Percentiles rank a stretch among this genome's conserved stretches.
phyloP scores from a whole-genome alignment of 345 rosid genomes.

The Anastatica hierochuntica region DNA sequence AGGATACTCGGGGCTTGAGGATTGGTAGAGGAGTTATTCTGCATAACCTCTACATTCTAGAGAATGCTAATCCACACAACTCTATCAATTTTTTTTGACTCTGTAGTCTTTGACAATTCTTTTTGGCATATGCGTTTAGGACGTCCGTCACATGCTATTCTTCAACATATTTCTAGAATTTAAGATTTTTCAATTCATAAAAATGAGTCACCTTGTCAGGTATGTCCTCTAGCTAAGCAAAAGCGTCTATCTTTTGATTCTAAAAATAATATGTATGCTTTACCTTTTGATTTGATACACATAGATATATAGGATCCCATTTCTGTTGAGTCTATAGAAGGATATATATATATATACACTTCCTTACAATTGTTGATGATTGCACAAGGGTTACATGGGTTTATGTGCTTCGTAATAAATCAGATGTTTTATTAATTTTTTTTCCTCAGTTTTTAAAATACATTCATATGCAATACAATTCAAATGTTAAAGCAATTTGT shows the following conservation, averaged over 20 bases:
- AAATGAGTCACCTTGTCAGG: not conserved
- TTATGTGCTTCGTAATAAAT: not conserved
- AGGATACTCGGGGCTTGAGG: not conserved
- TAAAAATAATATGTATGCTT: not conserved
- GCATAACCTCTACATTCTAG: not conserved
- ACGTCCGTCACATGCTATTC: not conserved
- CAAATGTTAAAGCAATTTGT: not conserved
- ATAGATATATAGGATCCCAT: not conserved
- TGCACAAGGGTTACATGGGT: not conserved
- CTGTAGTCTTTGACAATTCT: not conserved
- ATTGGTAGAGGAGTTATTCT: not conserved
- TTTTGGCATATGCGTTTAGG: not conserved
- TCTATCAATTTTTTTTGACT: not conserved
- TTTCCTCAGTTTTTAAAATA: too few species aligned
- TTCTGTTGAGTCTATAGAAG: not conserved
- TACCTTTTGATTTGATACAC: not conserved
- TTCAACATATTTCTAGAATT: too few species aligned
- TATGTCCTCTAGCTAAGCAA: not conserved
- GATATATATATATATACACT: not conserved
- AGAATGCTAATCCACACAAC: not conserved
- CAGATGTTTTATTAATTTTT: not conserved
- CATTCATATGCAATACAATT: not conserved
- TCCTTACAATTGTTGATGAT: not conserved
- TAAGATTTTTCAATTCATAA: too few species aligned
- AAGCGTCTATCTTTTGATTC: not conserved